phyloP scores from a whole-genome alignment of 2,329 filamentous ascomycete genomes.

The Cordyceps javanica region DNA sequence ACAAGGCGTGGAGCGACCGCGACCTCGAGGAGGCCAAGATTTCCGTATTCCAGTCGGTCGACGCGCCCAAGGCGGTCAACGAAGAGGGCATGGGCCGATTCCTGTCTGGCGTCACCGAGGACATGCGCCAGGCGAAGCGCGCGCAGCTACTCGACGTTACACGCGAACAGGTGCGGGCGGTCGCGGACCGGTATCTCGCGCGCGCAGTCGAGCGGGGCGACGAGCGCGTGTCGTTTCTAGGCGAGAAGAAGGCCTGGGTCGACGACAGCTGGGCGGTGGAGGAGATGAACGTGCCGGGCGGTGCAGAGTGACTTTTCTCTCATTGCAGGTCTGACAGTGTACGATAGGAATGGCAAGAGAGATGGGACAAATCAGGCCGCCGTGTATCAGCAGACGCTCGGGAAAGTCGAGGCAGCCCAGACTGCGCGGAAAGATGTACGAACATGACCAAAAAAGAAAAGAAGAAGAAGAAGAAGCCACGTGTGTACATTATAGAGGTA shows the following conservation, averaged over 20 bases:
- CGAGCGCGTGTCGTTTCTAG: slow-evolving; percentile 67
- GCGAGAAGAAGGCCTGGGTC: slow-evolving; percentile 76
- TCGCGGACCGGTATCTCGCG: slow-evolving; percentile 76
- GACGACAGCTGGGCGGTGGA: slow-evolving; percentile 67
- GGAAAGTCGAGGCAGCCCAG: too few relatives aligned
- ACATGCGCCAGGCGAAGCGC: slow-evolving; percentile 81
- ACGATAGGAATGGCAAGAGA: not conserved
- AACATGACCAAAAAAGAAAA: too few relatives aligned
- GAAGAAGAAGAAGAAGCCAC: not conserved
- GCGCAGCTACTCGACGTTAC: slow-evolving; percentile 83
- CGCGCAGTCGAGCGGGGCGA: slow-evolving; percentile 53
- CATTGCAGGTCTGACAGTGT: not conserved
- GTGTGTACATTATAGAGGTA: slow-evolving; percentile 8
- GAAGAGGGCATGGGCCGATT: slow-evolving; percentile 84
- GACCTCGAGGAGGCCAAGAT: slow-evolving; percentile 96
- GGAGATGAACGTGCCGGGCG: slow-evolving; percentile 61
- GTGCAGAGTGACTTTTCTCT: slow-evolving; percentile 30
- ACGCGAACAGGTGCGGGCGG: slow-evolving; percentile 70
- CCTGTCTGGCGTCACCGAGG: slow-evolving; percentile 74
- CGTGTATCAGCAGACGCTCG: not conserved
- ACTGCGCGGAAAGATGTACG: too few relatives aligned
- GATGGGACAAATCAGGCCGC: not conserved
- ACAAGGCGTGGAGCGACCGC: slow-evolving; percentile 72
- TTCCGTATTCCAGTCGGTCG: slow-evolving; percentile 84
- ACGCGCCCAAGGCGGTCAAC: slow-evolving; percentile 82